phyloP scores from a whole-genome alignment of 371 early-diverging fungal species.

The Coelomomyces lativittatus region DNA sequence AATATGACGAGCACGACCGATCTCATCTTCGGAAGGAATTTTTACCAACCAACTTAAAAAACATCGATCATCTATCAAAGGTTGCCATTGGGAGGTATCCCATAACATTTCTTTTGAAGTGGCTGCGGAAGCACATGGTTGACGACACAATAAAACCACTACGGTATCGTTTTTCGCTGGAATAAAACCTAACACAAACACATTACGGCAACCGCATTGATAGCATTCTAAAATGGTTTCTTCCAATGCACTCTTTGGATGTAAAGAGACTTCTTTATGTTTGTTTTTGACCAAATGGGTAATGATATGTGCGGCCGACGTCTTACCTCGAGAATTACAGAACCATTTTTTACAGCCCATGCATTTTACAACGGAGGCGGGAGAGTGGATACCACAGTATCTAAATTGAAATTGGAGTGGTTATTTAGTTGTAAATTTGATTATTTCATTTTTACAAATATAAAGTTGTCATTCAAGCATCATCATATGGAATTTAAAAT shows the following conservation, averaged over 20 bases:
- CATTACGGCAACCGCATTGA: conserved; percentile 86
- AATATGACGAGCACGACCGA: conserved; percentile 64
- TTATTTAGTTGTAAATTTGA: not conserved
- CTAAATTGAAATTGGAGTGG: conserved; percentile 2
- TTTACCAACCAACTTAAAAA: conserved; percentile 88
- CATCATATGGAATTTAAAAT: conserved; percentile 48
- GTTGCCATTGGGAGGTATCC: conserved; percentile 91
- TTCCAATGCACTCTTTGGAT: conserved; percentile 74
- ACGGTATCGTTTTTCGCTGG: conserved; percentile 94
- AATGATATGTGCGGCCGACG: conserved; percentile 87
- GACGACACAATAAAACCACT: conserved; percentile 85
- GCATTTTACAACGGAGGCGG: conserved; percentile 80
- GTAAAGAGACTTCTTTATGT: conserved; percentile 83
- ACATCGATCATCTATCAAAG: conserved; percentile 80
- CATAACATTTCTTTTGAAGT: conserved; percentile 81
- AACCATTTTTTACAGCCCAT: conserved; percentile 86
- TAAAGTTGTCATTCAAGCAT: not conserved
- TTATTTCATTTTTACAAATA: not conserved
- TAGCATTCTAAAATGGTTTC: conserved; percentile 89
- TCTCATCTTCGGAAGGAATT: conserved; percentile 70
- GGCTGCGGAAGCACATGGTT: conserved; percentile 77
- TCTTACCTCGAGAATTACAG: conserved; percentile 81
- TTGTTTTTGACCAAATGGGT: conserved; percentile 82
- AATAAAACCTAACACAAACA: conserved; percentile 90
- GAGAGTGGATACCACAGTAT: conserved; percentile 82